A percentile compares a stretch with the other conserved stretches of the same genome.
Evolutionary conservation across 305 asterid genomes (phyloP).

Genomic region (Fraxinus dipetala): DNA sequence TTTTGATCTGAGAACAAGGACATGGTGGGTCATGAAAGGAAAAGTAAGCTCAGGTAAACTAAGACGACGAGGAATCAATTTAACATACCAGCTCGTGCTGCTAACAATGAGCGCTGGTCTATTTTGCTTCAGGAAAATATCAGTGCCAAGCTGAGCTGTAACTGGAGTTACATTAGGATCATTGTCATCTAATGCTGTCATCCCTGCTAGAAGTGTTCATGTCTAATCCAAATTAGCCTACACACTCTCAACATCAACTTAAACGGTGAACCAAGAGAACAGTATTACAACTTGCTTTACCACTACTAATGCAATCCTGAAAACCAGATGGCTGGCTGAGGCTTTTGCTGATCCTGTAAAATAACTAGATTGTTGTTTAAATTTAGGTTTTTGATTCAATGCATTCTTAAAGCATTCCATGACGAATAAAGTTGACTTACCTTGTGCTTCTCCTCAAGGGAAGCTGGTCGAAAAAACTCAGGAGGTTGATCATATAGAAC

Average conservation of each 20-base stretch:
- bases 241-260: constrained; percentile 20
- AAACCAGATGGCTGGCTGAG: constrained; percentile 57
- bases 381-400: constrained; percentile 30
- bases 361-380: constrained; percentile 52
- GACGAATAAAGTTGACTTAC: constrained; percentile 41
- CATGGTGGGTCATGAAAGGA: background rate
- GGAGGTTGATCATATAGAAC: constrained; percentile 96
- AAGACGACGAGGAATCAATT: constrained; percentile 22
- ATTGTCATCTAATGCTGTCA: constrained; percentile 26
- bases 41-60: constrained; percentile 1
- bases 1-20: background rate
- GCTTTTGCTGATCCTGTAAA: constrained; percentile 68
- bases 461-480: constrained; percentile 80
- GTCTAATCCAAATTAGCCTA: constrained; percentile 19
- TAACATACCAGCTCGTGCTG: constrained; percentile 89
- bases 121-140: constrained; percentile 58
- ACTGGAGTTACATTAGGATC: constrained; percentile 56
- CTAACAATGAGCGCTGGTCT: constrained; percentile 91
- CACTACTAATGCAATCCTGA: constrained; percentile 73
- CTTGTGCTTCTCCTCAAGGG: constrained; percentile 68
- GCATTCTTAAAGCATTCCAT: constrained; percentile 19
- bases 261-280: constrained; percentile 17
- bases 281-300: constrained; percentile 35
- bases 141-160: constrained; percentile 54
- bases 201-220: constrained; percentile 39